phyloP scores from a whole-genome alignment of 139 green algal genomes.

The Haematococcus lacustris region DNA sequence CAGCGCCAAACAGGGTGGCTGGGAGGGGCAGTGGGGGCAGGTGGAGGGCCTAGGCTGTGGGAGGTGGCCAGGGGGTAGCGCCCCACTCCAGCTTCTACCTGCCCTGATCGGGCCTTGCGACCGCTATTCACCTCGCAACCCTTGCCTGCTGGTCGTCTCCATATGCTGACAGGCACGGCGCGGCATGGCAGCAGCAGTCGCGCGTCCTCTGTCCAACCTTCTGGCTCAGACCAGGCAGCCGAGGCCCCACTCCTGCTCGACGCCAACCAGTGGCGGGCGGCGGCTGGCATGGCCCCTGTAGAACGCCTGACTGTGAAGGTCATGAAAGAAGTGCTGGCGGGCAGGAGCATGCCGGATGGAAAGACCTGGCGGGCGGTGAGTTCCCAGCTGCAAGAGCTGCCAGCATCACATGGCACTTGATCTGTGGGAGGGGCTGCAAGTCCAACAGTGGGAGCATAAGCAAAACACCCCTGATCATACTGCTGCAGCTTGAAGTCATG shows the following conservation, averaged over 20 bases:
- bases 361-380: constrained; percentile 19
- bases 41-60: too few species aligned
- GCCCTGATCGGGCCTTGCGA: too few species aligned
- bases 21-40: too few species aligned
- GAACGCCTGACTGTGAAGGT: constrained; percentile 49
- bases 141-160: background rate
- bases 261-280: constrained; percentile 11
- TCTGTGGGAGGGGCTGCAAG: background rate
- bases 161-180: constrained; percentile 1
- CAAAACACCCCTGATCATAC: background rate
- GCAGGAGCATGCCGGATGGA: constrained; percentile 8
- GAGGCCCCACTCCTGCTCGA: too few species aligned
- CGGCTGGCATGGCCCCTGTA: constrained; percentile 14
- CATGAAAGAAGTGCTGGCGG: constrained; percentile 19
- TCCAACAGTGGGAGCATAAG: background rate
- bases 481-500: background rate
- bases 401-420: background rate
- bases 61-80: too few species aligned
- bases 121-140: background rate
- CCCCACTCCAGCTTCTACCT: too few species aligned
- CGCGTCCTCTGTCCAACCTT: background rate
- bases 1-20: too few species aligned
- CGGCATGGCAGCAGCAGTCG: background rate
- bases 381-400: background rate
- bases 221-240: background rate